Base-by-base conservation (phyloP, 2,329 filamentous ascomycete species). In the Dothiorella sarmentorum region DNA sequence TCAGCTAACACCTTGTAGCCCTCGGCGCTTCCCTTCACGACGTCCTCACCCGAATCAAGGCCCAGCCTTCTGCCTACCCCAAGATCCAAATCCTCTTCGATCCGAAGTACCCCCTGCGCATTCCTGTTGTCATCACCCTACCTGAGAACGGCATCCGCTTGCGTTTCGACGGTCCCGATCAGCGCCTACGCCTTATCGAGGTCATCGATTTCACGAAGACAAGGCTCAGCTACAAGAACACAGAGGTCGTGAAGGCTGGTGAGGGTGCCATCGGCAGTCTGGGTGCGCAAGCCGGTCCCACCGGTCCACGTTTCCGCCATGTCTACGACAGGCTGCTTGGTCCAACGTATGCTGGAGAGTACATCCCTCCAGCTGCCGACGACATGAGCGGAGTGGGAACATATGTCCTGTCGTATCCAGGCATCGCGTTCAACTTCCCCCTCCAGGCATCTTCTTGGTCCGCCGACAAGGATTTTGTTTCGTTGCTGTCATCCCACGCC, bases 291-390 rank as follows among this genome's bases (percentile, higher is more conserved):
- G 66, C 61, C 37, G 68, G 70, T 26, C 67, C 78, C 49, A 71
- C 73, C 9, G 90, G 90, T 0, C 92, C 91, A 4, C 88, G 84
- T 15, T 96, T 96, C 71, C 83, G 88, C 61, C 90, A 95, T 72
- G 87, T 99, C 64, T 99, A 97, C 71, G 91, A 96, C 67, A 86
- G 90, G 56, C 80, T 97, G n/a, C 86, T 99, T 63, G 94, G 94
- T 0, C 92, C 92, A 17, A 95, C 93, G 0, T 97, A 96, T 71
- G 89, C 89, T 1, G 94, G 94, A 63, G 94, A 99, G 77, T 99
- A 93, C 68, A 82, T 96, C 35, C 82, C 87, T 7, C 85, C 90
- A 0, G 71, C 74, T 6, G 68, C 77, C 1, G 78, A 77, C 3
- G 75, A 79, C 33, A 76, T 78, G 40, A 78, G 68, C 15, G 71